Evolutionary conservation across 768 basidiomycete genomes (phyloP).

Genomic region (Hortiboletus flavorubellus): DNA sequence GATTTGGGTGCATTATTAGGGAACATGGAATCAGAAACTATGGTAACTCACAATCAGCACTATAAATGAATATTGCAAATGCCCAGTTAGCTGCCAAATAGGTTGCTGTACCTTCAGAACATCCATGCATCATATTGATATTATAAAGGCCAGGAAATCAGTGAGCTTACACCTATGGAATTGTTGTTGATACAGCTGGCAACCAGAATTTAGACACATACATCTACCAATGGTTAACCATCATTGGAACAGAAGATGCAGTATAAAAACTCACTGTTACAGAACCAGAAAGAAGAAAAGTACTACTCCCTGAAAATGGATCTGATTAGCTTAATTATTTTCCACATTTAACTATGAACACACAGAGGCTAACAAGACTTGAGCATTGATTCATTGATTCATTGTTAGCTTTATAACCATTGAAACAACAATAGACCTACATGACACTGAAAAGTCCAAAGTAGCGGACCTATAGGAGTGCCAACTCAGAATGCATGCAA

Average conservation of each 20-base stretch:
- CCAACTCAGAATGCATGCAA: no score
- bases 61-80: not conserved
- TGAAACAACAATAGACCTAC: no score
- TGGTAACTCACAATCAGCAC: not conserved
- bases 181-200: not conserved
- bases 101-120: not conserved
- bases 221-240: no score
- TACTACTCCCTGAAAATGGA: not conserved
- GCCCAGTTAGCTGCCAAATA: not conserved
- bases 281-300: not conserved
- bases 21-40: no score
- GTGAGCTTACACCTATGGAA: constrained; percentile 6
- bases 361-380: not conserved
- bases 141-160: not conserved
- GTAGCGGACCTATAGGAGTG: no score
- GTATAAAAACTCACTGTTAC: not conserved
- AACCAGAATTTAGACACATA: not conserved
- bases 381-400: not conserved
- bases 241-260: no score
- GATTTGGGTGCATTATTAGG: no score
- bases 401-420: not conserved
- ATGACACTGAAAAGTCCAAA: no score
- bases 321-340: not conserved
- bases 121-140: not conserved
- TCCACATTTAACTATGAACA: not conserved